Conservation (phyloP, 805 yeast species). For the Yarrowia deformans region DNA sequence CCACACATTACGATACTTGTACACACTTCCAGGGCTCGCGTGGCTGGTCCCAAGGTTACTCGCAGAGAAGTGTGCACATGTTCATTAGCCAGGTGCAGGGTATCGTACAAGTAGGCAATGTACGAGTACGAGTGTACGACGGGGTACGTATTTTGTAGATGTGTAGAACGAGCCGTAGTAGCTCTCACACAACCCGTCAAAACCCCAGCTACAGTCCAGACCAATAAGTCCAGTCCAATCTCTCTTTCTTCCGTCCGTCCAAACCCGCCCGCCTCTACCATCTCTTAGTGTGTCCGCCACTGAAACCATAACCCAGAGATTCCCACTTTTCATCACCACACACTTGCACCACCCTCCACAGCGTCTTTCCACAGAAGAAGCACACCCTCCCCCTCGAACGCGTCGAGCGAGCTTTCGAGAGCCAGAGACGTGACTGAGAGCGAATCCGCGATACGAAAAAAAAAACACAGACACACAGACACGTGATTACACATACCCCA, state of each 20-base stretch:
- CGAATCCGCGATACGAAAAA: no score
- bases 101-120: no score
- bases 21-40: neutral
- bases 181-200: no score
- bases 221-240: no score
- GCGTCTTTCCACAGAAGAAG: neutral
- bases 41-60: conserved; percentile 27
- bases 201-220: no score
- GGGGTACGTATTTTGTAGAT: no score
- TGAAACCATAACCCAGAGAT: conserved; percentile 29
- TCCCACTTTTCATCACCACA: conserved; percentile 40
- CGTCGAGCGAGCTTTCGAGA: conserved; percentile 30
- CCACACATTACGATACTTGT: neutral
- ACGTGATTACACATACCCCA: neutral
- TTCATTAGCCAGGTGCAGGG: no score
- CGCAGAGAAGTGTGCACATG: neutral
- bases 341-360: conserved; percentile 23
- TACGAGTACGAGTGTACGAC: no score
- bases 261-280: neutral
- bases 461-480: no score
- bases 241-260: no score
- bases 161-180: neutral
- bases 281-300: conserved; percentile 20
- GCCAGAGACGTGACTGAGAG: conserved; percentile 2
- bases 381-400: conserved; percentile 3